Conservation (phyloP, 2,329 filamentous ascomycete genomes). For the Penicillium sp. region DNA sequence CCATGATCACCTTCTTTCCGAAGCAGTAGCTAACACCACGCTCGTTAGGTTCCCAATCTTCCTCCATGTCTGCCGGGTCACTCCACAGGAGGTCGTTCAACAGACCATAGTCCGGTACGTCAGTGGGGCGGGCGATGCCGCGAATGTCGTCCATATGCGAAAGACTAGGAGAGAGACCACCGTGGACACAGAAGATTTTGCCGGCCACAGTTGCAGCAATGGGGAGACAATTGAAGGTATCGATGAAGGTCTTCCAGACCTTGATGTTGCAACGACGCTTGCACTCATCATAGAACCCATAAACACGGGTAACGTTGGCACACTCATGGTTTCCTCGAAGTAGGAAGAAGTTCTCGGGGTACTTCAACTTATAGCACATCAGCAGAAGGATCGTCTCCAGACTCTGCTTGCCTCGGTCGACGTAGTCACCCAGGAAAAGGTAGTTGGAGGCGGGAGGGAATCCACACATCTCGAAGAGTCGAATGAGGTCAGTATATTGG, state of each 20-base stretch:
- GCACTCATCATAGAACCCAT: slow-evolving; percentile 98
- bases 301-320: slow-evolving; percentile 91
- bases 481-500: slow-evolving; percentile 92
- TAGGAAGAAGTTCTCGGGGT: slow-evolving; percentile 95
- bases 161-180: slow-evolving; percentile 85
- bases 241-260: slow-evolving; percentile 96
- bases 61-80: slow-evolving; percentile 96
- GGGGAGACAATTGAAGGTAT: slow-evolving; percentile 92
- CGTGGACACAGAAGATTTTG: slow-evolving; percentile 98
- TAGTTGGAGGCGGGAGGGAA: slow-evolving; percentile 92
- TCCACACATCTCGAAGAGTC: slow-evolving; percentile 98
- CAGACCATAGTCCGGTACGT: slow-evolving; percentile 94
- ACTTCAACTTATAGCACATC: slow-evolving; percentile 96
- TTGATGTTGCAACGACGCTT: slow-evolving; percentile 95
- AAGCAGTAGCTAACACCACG: slow-evolving; percentile 97
- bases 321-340: slow-evolving; percentile 95
- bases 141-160: slow-evolving; percentile 98
- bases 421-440: slow-evolving; percentile 92
- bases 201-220: slow-evolving; percentile 96
- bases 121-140: slow-evolving; percentile 90
- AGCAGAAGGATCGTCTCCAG: slow-evolving; percentile 91
- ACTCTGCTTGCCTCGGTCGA: slow-evolving; percentile 93
- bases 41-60: slow-evolving; percentile 97
- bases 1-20: slow-evolving; percentile 95
- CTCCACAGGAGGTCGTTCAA: slow-evolving; percentile 96